Conservation (phyloP, 768 basidiomycete species). For the Termitomyces sp. region DNA sequence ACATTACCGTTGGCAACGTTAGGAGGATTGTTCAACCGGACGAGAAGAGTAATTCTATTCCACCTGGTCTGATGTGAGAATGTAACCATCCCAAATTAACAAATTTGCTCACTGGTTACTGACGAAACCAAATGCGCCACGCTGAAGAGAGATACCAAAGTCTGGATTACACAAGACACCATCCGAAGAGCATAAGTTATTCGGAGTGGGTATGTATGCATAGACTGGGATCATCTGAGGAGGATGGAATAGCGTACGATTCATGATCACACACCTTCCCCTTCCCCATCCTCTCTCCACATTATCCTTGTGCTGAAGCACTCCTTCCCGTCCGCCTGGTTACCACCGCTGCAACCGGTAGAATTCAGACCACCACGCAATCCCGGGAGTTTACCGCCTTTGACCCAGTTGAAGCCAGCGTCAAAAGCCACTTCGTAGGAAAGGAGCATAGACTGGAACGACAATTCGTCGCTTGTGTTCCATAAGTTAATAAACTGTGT, state of each 20-base stretch:
- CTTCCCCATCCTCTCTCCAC: slow-evolving; percentile 62
- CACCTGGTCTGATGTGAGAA: slow-evolving; percentile 35
- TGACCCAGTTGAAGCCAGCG: slow-evolving; percentile 59
- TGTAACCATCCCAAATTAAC: not conserved
- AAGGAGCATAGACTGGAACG: slow-evolving; percentile 62
- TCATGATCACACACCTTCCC: slow-evolving; percentile 51
- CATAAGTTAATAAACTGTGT: slow-evolving; percentile 64
- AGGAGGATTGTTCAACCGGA: slow-evolving; percentile 70
- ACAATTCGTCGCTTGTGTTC: slow-evolving; percentile 52
- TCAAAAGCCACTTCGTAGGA: slow-evolving; percentile 76
- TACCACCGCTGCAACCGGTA: slow-evolving; percentile 66
- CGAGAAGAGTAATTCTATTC: slow-evolving; percentile 66
- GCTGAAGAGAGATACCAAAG: slow-evolving; percentile 70
- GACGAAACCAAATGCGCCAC: slow-evolving; percentile 59
- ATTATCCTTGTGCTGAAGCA: slow-evolving; percentile 74
- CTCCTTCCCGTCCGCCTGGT: slow-evolving; percentile 51
- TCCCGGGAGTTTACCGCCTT: slow-evolving; percentile 74
- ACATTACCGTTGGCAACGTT: slow-evolving; percentile 71
- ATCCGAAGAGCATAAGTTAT: slow-evolving; percentile 49
- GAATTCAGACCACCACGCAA: slow-evolving; percentile 61
- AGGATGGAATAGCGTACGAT: not conserved
- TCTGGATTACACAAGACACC: slow-evolving; percentile 64
- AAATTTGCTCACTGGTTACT: slow-evolving; percentile 49
- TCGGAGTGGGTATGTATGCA: slow-evolving; percentile 67
- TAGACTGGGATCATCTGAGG: slow-evolving; percentile 44